These are phyloP conservation scores for Karstenula rhodostoma DNA, from an alignment of 2,329 filamentous ascomycete species.

Conservation along the genomic window DNA sequence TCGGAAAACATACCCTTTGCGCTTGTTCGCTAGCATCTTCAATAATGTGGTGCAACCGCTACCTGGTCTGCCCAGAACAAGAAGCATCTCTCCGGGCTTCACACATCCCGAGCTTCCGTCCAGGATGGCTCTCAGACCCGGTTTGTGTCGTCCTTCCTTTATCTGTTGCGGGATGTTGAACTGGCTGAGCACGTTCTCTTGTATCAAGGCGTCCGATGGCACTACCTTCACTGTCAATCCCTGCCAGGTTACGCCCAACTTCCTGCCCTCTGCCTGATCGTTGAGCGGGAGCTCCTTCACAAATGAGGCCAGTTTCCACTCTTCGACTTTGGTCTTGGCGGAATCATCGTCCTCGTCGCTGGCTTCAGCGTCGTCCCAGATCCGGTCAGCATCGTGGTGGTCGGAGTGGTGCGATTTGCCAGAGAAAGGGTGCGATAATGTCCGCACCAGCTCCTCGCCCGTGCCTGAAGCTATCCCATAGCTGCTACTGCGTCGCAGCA, in stretches of 20 bases:
- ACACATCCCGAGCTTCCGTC: slow-evolving; percentile 68
- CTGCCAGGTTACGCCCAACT: slow-evolving; percentile 24
- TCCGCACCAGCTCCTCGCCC: slow-evolving; percentile 3
- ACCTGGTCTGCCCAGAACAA: slow-evolving; percentile 53
- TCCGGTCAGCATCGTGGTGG: background rate
- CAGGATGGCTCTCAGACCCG: slow-evolving; percentile 23
- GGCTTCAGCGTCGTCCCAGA: slow-evolving; percentile 6
- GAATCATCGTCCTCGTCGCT: slow-evolving; percentile 4
- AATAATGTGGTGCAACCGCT: slow-evolving; percentile 63
- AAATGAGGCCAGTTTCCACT: slow-evolving; percentile 10
- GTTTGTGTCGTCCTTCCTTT: slow-evolving; percentile 21
- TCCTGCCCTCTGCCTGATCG: slow-evolving; percentile 8
- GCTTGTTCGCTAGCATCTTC: background rate
- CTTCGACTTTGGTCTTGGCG: slow-evolving; percentile 7
- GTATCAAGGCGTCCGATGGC: slow-evolving; percentile 21
- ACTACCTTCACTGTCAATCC: slow-evolving; percentile 27
- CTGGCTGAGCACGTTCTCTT: slow-evolving; percentile 29
- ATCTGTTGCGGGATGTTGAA: slow-evolving; percentile 27
- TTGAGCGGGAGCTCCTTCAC: slow-evolving; percentile 18
- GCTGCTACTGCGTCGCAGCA: slow-evolving; percentile 9
- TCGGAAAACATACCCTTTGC: slow-evolving; percentile 3
- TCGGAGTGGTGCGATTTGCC: slow-evolving; percentile 1
- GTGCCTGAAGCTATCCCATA: background rate
- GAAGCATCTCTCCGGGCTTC: slow-evolving; percentile 61
- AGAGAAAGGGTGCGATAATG: slow-evolving; percentile 7